Evolutionary conservation across 352 stramenopile species (phyloP), one percentile per base, ranked within the genome.

Genomic region (Phytophthora agathidicida): DNA sequence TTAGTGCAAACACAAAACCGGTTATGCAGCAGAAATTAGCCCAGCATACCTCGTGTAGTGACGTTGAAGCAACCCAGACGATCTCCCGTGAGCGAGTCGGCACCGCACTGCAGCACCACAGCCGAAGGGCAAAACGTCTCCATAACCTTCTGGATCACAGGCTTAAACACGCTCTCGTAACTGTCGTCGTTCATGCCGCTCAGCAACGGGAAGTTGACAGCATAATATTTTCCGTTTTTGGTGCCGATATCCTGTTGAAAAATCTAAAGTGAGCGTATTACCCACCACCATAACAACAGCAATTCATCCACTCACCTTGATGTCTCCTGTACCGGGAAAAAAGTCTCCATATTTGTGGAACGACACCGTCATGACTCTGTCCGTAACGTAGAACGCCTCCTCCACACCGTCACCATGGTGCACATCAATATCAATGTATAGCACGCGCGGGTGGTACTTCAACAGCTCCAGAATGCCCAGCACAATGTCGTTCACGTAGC

Each of bases 391-490:
- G 96, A 99, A 72, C 66, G 97, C 87, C 98, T 98, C 88, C 95
- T 98, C 78, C 9, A 99, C 97, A 16, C 97, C 97, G 72, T 99
- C 97, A 27, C 97, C 97, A 64, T 99, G 97, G 70, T 99, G 97
- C 10, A 99, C 96, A 72, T 99, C 97, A 75, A 99, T 99, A 70
- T 99, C 97, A 75, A 99, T 98, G 77, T 99, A 99, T 9, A 99
- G 71, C 14, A 99, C 97, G 11, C 97, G 77, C 5, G 94, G 83
- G 71, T 99, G 96, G 42, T 88, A 86, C 81, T 99, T 99, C 32
- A 99, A 86, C 52, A 99, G 73, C 76, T 99, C 97, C 27, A 99
- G 65, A 60, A 99, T 99, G 14, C 94, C 97, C 28, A 99, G 77
- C 17, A 99, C 97, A 63, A 99, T 99, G 77, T 99, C 97, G 67